Base-by-base conservation (phyloP, 2,329 filamentous ascomycete genomes). In the Purpureocillium lavendulum region DNA sequence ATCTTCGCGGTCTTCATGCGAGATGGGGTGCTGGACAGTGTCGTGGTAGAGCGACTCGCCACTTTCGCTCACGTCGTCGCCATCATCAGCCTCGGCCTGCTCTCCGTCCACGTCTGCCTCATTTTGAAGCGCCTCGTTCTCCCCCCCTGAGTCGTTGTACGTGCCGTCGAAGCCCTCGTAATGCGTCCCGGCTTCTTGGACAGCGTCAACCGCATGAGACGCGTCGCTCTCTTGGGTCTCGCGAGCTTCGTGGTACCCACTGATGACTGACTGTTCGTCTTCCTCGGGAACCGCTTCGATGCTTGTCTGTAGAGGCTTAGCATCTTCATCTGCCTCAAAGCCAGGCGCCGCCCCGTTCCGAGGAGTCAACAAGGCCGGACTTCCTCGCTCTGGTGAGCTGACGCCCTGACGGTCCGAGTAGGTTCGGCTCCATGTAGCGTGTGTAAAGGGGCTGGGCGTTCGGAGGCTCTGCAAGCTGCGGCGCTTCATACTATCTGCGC, bases 1-100 rank as follows among this genome's bases (percentile, higher is more conserved):
- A 59, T 97, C 90, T 49, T 89, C 82, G 15, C 90, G 84, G 58
- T 96, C 88, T 63, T 97, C 90, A 53, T 97, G 90, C 1, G 87
- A 87, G 6, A 84, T 64, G 8, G 74, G 72, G 38, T 76, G 71
- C 40, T 76, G 69, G 35, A 71, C 58, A 0, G 72, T 66, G 49
- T 81, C 79, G 50, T 82, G 76, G 51, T 84, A 81, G 7, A 80
- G 65, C 11, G 75, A 75, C 39, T 79, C 71, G 50, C 76, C 69
- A 46, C 80, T 79, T 50, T 86, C 80, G 50, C 80, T 83, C 16
- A 69, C 68, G 24, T 65, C 49, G 26, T 48, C 45, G 15, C 42
- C 28, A 11, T 29, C 35, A 14, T 34, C 42, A 9, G 32, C 14
- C 4, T 40, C 35, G 36, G 39, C 35, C 40, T 38, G 36, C 61